These are phyloP conservation scores for Diutina mesorugosa DNA, from an alignment of 1,139 yeast species.

Conservation along the genomic window DNA sequence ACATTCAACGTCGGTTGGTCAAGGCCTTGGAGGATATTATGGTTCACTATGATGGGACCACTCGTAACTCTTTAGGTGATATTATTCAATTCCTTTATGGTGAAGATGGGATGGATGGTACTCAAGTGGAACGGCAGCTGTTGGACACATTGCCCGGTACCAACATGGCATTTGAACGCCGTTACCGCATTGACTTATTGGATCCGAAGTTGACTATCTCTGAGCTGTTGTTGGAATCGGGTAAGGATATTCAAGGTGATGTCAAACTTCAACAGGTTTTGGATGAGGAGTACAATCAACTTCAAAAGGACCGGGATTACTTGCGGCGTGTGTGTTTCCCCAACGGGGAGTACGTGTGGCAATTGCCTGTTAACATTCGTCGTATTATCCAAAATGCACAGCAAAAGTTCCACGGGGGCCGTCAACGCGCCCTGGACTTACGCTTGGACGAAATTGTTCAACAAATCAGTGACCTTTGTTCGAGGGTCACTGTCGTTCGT, in stretches of 20 bases:
- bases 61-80: slow-evolving; percentile 94
- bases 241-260: slow-evolving; percentile 86
- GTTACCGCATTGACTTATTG: slow-evolving; percentile 82
- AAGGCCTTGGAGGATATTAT: slow-evolving; percentile 97
- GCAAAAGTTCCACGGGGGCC: slow-evolving; percentile 90
- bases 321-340: slow-evolving; percentile 73
- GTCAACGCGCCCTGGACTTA: slow-evolving; percentile 81
- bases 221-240: slow-evolving; percentile 72
- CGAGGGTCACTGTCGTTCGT: slow-evolving; percentile 63
- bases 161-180: slow-evolving; percentile 65
- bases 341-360: slow-evolving; percentile 95
- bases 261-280: slow-evolving; percentile 66
- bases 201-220: slow-evolving; percentile 51
- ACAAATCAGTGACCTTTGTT: slow-evolving; percentile 61
- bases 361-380: slow-evolving; percentile 91
- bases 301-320: slow-evolving; percentile 63
- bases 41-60: slow-evolving; percentile 98
- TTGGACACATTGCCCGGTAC: slow-evolving; percentile 94
- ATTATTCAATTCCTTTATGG: slow-evolving; percentile 94
- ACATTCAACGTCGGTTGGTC: slow-evolving; percentile 96
- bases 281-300: slow-evolving; percentile 76
- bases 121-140: slow-evolving; percentile 96
- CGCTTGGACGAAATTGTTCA: slow-evolving; percentile 68
- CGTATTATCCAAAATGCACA: slow-evolving; percentile 96
- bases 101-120: slow-evolving; percentile 98